phyloP scores from a whole-genome alignment of 2,329 filamentous ascomycete species.

The Hypoxylon sp. region DNA sequence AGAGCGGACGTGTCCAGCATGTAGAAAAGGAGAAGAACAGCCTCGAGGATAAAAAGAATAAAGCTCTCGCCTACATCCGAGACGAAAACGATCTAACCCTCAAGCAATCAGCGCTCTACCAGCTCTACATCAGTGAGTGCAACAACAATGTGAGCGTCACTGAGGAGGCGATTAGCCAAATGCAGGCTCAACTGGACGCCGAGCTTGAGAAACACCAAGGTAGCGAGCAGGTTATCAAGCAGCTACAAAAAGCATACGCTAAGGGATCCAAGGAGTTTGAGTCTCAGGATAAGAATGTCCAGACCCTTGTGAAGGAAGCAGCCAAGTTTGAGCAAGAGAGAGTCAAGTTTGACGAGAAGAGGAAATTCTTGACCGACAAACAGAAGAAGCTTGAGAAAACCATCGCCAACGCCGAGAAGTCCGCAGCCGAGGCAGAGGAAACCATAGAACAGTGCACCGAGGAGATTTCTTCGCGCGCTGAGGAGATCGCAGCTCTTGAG shows the following conservation, averaged over 20 bases:
- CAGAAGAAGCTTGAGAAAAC: conserved; percentile 95
- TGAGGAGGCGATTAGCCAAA: conserved; percentile 89
- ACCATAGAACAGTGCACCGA: conserved; percentile 82
- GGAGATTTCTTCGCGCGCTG: conserved; percentile 82
- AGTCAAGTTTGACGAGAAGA: conserved; percentile 98
- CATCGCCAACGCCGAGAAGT: conserved; percentile 81
- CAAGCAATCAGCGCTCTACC: conserved; percentile 93
- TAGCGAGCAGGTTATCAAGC: conserved; percentile 90
- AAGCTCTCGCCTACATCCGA: conserved; percentile 87
- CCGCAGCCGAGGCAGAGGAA: conserved; percentile 80
- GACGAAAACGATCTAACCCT: conserved; percentile 93
- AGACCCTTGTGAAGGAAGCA: conserved; percentile 86
- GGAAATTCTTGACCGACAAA: conserved; percentile 92
- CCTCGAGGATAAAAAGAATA: conserved; percentile 96
- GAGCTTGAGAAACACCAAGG: conserved; percentile 95
- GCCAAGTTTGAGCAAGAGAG: conserved; percentile 95
- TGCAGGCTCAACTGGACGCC: conserved; percentile 86
- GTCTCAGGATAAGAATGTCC: conserved; percentile 83
- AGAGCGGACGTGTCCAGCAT: conserved; percentile 94
- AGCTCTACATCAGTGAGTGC: conserved; percentile 90
- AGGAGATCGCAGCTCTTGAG: conserved; percentile 84
- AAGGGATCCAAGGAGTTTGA: conserved; percentile 88
- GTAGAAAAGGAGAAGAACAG: conserved; percentile 97
- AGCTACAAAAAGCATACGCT: conserved; percentile 87
- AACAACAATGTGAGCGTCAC: conserved; percentile 90